Evolutionary conservation across 2,329 filamentous ascomycete genomes (phyloP).

Genomic region (Fusarium dimerum): DNA sequence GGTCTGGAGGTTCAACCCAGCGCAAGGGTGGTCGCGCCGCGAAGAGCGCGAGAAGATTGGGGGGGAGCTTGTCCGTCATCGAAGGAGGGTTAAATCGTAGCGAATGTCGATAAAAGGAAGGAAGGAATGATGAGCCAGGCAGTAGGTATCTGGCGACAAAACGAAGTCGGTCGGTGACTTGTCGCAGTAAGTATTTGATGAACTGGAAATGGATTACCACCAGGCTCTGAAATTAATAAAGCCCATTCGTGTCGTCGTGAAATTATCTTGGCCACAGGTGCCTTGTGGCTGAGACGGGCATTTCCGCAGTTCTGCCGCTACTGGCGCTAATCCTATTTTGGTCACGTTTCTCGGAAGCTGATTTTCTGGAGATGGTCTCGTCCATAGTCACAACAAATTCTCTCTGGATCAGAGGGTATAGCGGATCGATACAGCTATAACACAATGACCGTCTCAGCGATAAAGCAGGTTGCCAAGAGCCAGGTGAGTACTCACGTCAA

Average conservation of each 20-base stretch:
- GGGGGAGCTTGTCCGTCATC: slow-evolving; percentile 97
- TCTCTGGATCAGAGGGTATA: slow-evolving; percentile 32
- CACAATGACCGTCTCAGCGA: slow-evolving; percentile 57
- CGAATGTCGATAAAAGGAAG: slow-evolving; percentile 3
- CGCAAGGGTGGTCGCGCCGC: slow-evolving; percentile 89
- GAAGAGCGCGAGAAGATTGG: slow-evolving; percentile 90
- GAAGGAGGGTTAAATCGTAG: slow-evolving; percentile 25
- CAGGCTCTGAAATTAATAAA: slow-evolving; percentile 13
- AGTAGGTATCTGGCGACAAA: not conserved
- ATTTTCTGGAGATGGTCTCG: slow-evolving; percentile 27
- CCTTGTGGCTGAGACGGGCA: slow-evolving; percentile 11
- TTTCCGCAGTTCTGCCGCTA: slow-evolving; percentile 24
- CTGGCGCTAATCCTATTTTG: slow-evolving; percentile 27
- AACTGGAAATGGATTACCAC: slow-evolving; percentile 8
- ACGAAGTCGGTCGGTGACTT: slow-evolving; percentile 4
- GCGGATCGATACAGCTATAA: slow-evolving; percentile 30
- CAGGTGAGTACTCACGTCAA: slow-evolving; percentile 43
- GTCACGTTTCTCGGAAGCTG: slow-evolving; percentile 18
- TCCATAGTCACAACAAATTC: slow-evolving; percentile 15
- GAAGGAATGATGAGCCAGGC: not conserved
- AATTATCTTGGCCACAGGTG: slow-evolving; percentile 26
- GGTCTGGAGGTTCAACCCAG: slow-evolving; percentile 82
- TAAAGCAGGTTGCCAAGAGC: slow-evolving; percentile 54
- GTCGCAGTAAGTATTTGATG: slow-evolving; percentile 9
- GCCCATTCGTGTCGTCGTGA: slow-evolving; percentile 26